phyloP scores from a whole-genome alignment of 108 stramenopile genomes.

The Schizochytrium sp. region DNA sequence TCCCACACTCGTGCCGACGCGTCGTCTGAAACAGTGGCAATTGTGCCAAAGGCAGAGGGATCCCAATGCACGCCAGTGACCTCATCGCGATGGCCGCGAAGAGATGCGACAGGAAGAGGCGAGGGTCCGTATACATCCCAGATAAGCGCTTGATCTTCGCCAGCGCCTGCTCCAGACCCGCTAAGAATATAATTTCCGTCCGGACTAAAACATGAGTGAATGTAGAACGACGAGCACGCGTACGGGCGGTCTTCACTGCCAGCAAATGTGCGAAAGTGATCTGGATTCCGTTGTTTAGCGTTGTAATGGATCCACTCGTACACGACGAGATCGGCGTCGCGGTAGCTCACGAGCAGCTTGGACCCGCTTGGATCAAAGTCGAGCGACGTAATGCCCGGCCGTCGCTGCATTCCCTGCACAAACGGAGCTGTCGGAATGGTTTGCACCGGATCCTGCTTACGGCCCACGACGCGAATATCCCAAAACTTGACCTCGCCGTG shows the following conservation, averaged over 20 bases:
- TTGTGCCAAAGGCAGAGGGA: neutral
- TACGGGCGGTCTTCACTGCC: neutral
- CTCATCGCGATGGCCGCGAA: neutral
- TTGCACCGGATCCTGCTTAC: neutral
- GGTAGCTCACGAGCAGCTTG: neutral
- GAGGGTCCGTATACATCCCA: neutral
- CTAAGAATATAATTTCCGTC: neutral
- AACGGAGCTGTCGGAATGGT: neutral
- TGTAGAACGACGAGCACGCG: conserved; percentile 10
- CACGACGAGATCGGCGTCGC: neutral
- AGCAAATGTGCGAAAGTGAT: neutral
- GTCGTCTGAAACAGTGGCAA: neutral
- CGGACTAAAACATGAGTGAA: neutral
- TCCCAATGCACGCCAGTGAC: neutral
- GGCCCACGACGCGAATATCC: neutral
- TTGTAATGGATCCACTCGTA: conserved; percentile 1
- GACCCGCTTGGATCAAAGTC: neutral
- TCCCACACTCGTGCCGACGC: neutral
- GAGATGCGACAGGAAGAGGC: neutral
- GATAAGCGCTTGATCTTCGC: neutral
- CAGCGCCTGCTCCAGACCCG: neutral
- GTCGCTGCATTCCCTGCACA: neutral
- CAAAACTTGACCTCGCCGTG: neutral
- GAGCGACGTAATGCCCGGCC: neutral
- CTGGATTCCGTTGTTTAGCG: neutral